Evolutionary conservation across 2,329 filamentous ascomycete genomes (phyloP).

Genomic region (Alternaria arborescens): DNA sequence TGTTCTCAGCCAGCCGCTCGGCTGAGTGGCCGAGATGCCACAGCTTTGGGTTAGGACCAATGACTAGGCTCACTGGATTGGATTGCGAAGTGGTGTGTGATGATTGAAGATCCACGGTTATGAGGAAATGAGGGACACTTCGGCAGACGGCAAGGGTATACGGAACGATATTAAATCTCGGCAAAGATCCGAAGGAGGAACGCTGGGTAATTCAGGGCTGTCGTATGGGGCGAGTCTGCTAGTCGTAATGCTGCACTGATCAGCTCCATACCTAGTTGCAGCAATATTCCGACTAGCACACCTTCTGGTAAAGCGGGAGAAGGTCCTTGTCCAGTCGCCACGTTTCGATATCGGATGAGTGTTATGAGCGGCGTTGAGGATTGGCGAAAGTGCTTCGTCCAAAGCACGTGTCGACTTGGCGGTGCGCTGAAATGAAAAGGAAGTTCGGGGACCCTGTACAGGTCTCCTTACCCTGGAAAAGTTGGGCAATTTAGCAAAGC

Average conservation of each 20-base stretch:
- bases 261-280: constrained; percentile 37
- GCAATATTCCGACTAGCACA: constrained; percentile 25
- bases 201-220: constrained; percentile 19
- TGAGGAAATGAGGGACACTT: constrained; percentile 27
- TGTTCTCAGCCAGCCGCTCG: constrained; percentile 31
- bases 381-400: constrained; percentile 26
- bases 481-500: constrained; percentile 19
- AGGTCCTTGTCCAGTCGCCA: constrained; percentile 37
- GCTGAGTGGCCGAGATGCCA: constrained; percentile 16
- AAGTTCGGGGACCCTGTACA: constrained; percentile 18
- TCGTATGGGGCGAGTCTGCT: constrained; percentile 24
- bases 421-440: constrained; percentile 19
- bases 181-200: constrained; percentile 27
- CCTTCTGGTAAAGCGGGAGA: constrained; percentile 34
- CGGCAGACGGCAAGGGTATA: constrained; percentile 28
- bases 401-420: constrained; percentile 33
- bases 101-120: constrained; percentile 29
- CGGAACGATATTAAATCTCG: constrained; percentile 24
- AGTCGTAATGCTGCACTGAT: constrained; percentile 43
- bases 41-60: constrained; percentile 22
- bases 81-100: constrained; percentile 21
- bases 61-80: constrained; percentile 12
- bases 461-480: constrained; percentile 10
- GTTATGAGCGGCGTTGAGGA: constrained; percentile 27
- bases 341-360: constrained; percentile 35